Conservation (phyloP, 495 filamentous ascomycete genomes). For the Neurospora sp. region DNA sequence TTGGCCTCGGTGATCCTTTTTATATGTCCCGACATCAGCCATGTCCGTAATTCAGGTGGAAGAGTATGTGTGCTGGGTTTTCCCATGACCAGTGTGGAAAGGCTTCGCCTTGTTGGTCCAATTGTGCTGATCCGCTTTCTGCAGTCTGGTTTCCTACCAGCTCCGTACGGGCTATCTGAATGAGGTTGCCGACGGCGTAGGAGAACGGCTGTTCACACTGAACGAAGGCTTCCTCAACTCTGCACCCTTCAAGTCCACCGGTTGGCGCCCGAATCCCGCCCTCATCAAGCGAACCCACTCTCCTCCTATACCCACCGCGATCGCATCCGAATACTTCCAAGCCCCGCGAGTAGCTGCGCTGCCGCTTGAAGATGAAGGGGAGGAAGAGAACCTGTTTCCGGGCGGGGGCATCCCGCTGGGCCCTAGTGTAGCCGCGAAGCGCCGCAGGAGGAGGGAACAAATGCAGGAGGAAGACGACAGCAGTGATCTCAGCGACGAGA, state of each 20-base stretch:
- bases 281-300: conserved; percentile 88
- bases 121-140: not conserved
- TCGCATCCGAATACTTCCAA: conserved; percentile 83
- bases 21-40: not conserved
- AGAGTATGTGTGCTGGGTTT: conserved; percentile 54
- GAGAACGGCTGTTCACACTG: conserved; percentile 87
- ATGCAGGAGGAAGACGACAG: conserved; percentile 95
- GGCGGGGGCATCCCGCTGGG: conserved; percentile 67
- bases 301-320: conserved; percentile 87
- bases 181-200: conserved; percentile 86
- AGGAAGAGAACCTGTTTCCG: conserved; percentile 71
- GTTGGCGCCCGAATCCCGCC: conserved; percentile 70
- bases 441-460: conserved; percentile 57
- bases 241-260: conserved; percentile 89
- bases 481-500: conserved; percentile 92
- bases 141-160: conserved; percentile 86
- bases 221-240: conserved; percentile 85
- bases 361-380: conserved; percentile 63
- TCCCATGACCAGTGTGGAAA: not conserved
- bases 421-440: conserved; percentile 47
- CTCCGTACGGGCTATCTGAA: conserved; percentile 85
- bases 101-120: conserved; percentile 1
- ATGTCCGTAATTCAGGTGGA: conserved; percentile 97
- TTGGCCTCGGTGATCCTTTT: not conserved
- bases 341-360: conserved; percentile 46